Conservation (phyloP, 495 filamentous ascomycete genomes). For the Friedmanniomyces endolithicus region DNA sequence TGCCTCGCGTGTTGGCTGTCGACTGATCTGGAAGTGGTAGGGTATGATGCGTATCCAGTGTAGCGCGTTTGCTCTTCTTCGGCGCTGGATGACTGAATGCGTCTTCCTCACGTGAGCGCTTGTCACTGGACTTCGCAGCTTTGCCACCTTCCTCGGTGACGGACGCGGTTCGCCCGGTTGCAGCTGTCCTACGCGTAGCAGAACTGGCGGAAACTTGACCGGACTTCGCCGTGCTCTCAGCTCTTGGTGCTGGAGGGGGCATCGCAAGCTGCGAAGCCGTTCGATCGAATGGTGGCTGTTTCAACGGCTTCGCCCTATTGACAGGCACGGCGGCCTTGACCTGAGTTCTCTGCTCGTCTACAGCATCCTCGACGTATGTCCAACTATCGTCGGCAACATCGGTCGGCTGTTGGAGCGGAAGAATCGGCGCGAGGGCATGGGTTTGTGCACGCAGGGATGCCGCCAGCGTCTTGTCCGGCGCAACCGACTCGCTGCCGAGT, state of each 20-base stretch:
- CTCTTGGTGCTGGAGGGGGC: slow-evolving; percentile 8
- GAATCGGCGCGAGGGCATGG: not conserved
- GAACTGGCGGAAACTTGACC: not conserved
- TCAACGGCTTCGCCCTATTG: not conserved
- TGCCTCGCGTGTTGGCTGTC: not conserved
- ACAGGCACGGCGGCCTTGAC: too few relatives aligned
- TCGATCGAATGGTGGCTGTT: not conserved
- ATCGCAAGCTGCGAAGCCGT: slow-evolving; percentile 13
- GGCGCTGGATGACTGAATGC: not conserved
- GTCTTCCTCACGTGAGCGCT: not conserved
- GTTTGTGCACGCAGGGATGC: not conserved
- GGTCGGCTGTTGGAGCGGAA: not conserved
- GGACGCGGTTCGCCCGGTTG: not conserved
- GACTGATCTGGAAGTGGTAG: not conserved
- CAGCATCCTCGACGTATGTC: not conserved
- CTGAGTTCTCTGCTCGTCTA: not conserved
- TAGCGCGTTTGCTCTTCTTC: not conserved
- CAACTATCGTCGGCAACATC: not conserved
- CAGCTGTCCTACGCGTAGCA: not conserved
- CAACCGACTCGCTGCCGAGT: not conserved
- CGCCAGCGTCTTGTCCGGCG: not conserved
- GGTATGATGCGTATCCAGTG: not conserved
- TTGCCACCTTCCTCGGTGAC: not conserved
- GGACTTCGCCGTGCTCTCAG: not conserved
- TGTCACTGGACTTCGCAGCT: not conserved